A percentile compares a stretch with the other conserved stretches of the same genome.
Evolutionary conservation across 768 basidiomycete species (phyloP).

Genomic region (Scleroderma citrinum): DNA sequence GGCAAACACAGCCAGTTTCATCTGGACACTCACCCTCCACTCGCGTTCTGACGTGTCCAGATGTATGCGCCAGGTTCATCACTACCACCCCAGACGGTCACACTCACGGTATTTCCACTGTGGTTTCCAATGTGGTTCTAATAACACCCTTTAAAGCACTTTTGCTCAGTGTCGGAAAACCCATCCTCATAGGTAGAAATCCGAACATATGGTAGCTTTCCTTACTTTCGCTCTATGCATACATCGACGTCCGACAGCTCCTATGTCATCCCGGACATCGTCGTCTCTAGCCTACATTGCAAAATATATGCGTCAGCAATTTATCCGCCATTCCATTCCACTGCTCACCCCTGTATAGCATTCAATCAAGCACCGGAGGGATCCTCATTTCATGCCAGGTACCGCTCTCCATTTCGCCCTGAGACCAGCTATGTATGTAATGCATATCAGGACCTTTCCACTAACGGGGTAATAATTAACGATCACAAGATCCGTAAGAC

Average conservation of each 20-base stretch:
- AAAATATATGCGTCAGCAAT: conserved; percentile 71
- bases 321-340: not conserved
- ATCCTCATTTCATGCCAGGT: conserved; percentile 79
- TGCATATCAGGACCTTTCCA: conserved; percentile 57
- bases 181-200: conserved; percentile 67
- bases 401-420: conserved; percentile 2
- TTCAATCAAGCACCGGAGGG: conserved; percentile 64
- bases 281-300: conserved; percentile 69
- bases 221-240: not conserved
- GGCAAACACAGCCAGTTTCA: conserved; percentile 25
- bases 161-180: conserved; percentile 52
- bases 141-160: conserved; percentile 39
- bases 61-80: conserved; percentile 70
- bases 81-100: conserved; percentile 54
- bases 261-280: conserved; percentile 57
- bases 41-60: conserved; percentile 10
- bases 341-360: conserved; percentile 33
- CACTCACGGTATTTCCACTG: conserved; percentile 48
- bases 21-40: conserved; percentile 16
- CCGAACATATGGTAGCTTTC: conserved; percentile 53
- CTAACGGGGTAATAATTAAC: conserved; percentile 71
- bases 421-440: not conserved
- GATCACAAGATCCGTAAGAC: conserved; percentile 61
- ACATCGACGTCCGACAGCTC: conserved; percentile 27
- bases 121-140: not conserved